Evolutionary conservation across 495 filamentous ascomycete genomes (phyloP).

Genomic region (Parathielavia hyrcaniae): DNA sequence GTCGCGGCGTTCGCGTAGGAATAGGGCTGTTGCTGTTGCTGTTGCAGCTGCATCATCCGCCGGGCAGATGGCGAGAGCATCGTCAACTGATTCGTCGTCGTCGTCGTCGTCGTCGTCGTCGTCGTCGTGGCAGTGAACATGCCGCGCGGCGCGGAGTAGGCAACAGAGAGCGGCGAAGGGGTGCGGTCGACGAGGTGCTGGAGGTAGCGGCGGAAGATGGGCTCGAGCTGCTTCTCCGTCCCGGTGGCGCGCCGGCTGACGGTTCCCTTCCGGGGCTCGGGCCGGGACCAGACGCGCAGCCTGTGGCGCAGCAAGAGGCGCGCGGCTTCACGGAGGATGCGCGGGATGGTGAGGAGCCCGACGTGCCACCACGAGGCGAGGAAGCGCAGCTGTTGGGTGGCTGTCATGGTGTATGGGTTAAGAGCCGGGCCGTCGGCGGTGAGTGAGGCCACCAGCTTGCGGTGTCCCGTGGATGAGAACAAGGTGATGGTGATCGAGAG

Average conservation of each 20-base stretch:
- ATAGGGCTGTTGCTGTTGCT: no score
- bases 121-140: conserved; percentile 28
- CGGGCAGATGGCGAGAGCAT: not conserved
- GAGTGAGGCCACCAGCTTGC: conserved; percentile 51
- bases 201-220: conserved; percentile 48
- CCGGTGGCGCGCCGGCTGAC: conserved; percentile 44
- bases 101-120: no score
- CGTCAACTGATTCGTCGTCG: no score
- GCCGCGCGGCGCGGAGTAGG: conserved; percentile 45
- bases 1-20: conserved; percentile 4
- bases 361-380: conserved; percentile 56
- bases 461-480: conserved; percentile 47
- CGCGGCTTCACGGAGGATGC: conserved; percentile 53
- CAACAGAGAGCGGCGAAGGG: conserved; percentile 37
- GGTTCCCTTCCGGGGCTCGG: conserved; percentile 48
- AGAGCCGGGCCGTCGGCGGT: conserved; percentile 43
- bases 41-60: no score
- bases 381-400: conserved; percentile 41
- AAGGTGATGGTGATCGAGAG: conserved; percentile 54
- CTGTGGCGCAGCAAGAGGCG: conserved; percentile 47
- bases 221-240: conserved; percentile 45
- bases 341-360: conserved; percentile 55
- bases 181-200: conserved; percentile 40
- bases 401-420: conserved; percentile 43
- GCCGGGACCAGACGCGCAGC: conserved; percentile 53